These are phyloP conservation scores for Pichia phayaonensis DNA, from an alignment of 805 yeast species.

Conservation along the genomic window DNA sequence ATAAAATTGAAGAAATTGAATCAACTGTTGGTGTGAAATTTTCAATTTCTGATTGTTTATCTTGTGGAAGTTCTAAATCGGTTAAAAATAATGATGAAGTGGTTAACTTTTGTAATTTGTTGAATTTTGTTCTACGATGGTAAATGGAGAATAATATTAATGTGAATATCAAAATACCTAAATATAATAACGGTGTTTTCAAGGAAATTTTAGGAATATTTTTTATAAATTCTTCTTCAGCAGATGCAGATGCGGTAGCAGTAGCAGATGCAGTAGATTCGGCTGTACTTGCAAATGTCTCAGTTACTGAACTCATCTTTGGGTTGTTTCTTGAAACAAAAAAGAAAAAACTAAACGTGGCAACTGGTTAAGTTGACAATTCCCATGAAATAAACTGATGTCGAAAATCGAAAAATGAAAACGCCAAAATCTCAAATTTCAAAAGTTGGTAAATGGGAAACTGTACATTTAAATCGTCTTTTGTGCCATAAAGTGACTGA, in stretches of 20 bases:
- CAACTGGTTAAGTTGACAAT: neutral
- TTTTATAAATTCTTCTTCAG: conserved; percentile 4
- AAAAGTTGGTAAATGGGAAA: neutral
- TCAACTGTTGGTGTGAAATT: conserved; percentile 10
- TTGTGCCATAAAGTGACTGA: neutral
- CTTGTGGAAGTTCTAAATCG: conserved; percentile 1
- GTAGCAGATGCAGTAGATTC: neutral
- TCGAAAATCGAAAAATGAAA: neutral
- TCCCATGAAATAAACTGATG: neutral
- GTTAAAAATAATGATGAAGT: conserved; percentile 10
- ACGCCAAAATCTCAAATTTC: neutral
- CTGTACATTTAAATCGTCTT: too few species aligned
- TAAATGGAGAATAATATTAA: conserved; percentile 60
- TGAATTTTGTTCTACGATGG: conserved; percentile 36
- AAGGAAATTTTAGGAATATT: conserved; percentile 37
- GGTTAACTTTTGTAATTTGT: conserved; percentile 8
- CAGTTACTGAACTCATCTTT: neutral
- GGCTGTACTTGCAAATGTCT: neutral
- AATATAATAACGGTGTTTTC: conserved; percentile 70
- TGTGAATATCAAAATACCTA: conserved; percentile 58
- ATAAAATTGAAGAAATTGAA: conserved; percentile 12
- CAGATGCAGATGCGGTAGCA: conserved; percentile 1
- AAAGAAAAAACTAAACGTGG: neutral
- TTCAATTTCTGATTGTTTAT: neutral
- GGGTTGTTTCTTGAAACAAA: neutral